Conservation (phyloP, 2,329 filamentous ascomycete genomes). For the Calonectria pseudoreteaudii region DNA sequence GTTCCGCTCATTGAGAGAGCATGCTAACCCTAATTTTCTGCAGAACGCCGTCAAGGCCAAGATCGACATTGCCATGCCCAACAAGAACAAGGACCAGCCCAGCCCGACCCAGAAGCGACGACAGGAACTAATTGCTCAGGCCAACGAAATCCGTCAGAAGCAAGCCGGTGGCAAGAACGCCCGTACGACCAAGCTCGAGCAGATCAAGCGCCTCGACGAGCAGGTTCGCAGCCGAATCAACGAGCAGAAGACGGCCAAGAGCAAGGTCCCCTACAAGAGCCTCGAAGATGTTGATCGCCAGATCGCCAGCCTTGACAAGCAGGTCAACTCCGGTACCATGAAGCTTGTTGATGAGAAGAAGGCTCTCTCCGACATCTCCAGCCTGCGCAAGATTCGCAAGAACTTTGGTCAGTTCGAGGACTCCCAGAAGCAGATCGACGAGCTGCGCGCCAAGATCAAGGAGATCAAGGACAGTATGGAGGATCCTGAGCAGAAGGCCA, state of each 20-base stretch:
- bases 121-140: constrained; percentile 84
- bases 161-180: constrained; percentile 90
- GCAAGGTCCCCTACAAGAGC: constrained; percentile 86
- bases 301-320: constrained; percentile 83
- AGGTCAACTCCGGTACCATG: constrained; percentile 91
- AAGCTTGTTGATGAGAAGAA: constrained; percentile 98
- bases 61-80: constrained; percentile 84
- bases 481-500: constrained; percentile 88
- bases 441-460: constrained; percentile 87
- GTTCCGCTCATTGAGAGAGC: constrained; percentile 29
- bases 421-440: constrained; percentile 88
- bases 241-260: constrained; percentile 88
- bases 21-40: constrained; percentile 30
- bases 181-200: constrained; percentile 82
- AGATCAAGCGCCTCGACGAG: constrained; percentile 92
- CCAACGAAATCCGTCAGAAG: constrained; percentile 86
- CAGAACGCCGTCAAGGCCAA: constrained; percentile 91
- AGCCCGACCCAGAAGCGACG: constrained; percentile 85
- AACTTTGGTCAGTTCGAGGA: constrained; percentile 88
- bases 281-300: constrained; percentile 88
- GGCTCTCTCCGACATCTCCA: constrained; percentile 84
- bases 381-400: constrained; percentile 89
- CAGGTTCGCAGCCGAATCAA: constrained; percentile 85
- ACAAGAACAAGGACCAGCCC: constrained; percentile 80
- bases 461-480: constrained; percentile 90